Base-by-base conservation (phyloP, 2,329 filamentous ascomycete genomes). In the Hansfordia pulvinata region DNA sequence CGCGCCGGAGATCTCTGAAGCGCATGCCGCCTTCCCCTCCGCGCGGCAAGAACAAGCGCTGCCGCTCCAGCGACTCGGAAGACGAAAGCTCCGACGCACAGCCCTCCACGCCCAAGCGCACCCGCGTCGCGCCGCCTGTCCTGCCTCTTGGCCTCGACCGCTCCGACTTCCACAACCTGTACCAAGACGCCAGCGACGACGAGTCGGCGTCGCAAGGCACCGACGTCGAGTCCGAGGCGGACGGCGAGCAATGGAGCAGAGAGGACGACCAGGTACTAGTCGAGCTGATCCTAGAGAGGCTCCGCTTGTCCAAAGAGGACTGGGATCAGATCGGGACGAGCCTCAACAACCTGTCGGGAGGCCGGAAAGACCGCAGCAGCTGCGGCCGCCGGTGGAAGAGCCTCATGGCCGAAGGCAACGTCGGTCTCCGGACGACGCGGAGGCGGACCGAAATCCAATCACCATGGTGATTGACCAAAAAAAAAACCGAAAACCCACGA, bases 251-350 rank as follows among this genome's bases (percentile, higher is more conserved):
- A 20, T 78, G 74, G 74, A 72, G 61, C 32, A 56, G 58, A 3
- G 72, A 77, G 35, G 71, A 78, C 34, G 73, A 78, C 44, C 59
- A 69, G 30, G 57, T 75, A 30, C 56, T 79, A 2, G 68, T 78
- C n/a, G 71, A 77, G 49, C 58, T 78, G 11, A 69, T 79, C 20
- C 55, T 78, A 5, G 70, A 75, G 44, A 77, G 77, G 53, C 57
- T 78, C 29, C 67, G 66, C 49, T 57, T 79, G 13, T 64, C 63
- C 38, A 75, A 70, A 49, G 58, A 62, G 26, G 71, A 78, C 31
- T 77, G 72, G 73, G 68, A 75, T 32, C 72, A 78, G 43, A 77
- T 72, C 46, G 73, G 72, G 22, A 59, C 69, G 32, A 71, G 59
- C 36, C 54, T 78, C 6, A 72, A 73, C 34, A n/a, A n/a, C n/a